A percentile compares a stretch with the other conserved stretches of the same genome.
phyloP scores from a whole-genome alignment of 768 basidiomycete genomes.

The Pisolithus sp. region DNA sequence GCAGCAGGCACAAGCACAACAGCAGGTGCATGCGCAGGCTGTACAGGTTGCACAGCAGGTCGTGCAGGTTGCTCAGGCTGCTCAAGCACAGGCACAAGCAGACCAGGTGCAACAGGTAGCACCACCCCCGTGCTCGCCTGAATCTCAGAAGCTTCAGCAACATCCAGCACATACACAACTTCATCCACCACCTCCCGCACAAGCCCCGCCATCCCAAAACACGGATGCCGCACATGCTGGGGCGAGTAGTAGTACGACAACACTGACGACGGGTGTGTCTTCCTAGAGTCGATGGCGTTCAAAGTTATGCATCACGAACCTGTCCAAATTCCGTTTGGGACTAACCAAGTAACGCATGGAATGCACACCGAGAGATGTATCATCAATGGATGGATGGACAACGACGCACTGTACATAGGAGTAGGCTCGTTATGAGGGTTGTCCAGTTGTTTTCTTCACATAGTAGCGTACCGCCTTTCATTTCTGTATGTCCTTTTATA shows the following conservation, averaged over 20 bases:
- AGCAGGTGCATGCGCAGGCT: slow-evolving; percentile 18
- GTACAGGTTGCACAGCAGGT: slow-evolving; percentile 1
- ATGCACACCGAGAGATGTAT: too few relatives aligned
- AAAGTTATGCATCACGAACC: too few relatives aligned
- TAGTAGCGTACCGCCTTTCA: neutral
- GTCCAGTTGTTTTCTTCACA: neutral
- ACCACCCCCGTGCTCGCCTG: neutral
- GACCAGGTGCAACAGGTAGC: neutral
- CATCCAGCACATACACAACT: neutral
- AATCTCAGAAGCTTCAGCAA: neutral
- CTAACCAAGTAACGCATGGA: too few relatives aligned
- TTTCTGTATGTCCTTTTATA: neutral
- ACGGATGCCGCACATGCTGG: neutral
- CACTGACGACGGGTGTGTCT: neutral
- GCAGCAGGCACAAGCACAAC: slow-evolving; percentile 23
- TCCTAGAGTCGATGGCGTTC: neutral
- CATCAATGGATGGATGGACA: too few relatives aligned
- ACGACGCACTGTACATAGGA: neutral
- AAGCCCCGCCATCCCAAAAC: neutral
- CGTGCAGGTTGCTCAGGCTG: neutral
- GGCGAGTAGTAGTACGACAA: neutral
- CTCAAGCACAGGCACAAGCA: neutral
- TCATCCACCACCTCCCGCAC: neutral
- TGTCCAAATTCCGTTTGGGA: too few relatives aligned
- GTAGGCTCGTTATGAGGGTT: neutral